Evolutionary conservation across 116 monocot species (phyloP).

Genomic region (Cymodocea nodosa): DNA sequence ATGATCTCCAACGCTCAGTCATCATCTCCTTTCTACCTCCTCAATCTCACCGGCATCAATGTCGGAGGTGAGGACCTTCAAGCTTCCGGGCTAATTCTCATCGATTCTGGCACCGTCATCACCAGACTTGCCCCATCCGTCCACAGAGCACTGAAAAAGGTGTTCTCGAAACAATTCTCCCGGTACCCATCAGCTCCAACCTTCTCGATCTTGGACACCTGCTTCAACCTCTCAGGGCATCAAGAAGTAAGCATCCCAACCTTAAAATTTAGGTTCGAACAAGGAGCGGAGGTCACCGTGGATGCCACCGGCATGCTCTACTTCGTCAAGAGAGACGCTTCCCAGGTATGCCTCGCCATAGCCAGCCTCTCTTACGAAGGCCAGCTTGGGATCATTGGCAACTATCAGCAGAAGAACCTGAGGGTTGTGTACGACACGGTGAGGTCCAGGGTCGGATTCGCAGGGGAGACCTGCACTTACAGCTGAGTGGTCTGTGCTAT

Average conservation of each 20-base stretch:
- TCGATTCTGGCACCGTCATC: slow-evolving; percentile 57
- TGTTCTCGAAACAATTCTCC: slow-evolving; percentile 40
- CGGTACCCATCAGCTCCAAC: slow-evolving; percentile 23
- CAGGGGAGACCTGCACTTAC: slow-evolving; percentile 32
- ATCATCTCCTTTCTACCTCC: slow-evolving; percentile 27
- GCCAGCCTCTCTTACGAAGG: slow-evolving; percentile 25
- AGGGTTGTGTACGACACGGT: slow-evolving; percentile 55
- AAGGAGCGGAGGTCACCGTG: no score
- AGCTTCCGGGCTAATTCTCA: slow-evolving; percentile 24
- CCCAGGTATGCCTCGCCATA: slow-evolving; percentile 30
- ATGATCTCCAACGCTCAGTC: slow-evolving; percentile 16
- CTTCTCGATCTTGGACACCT: slow-evolving; percentile 53
- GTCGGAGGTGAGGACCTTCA: slow-evolving; percentile 35
- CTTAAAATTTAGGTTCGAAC: no score
- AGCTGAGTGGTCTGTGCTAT: not conserved
- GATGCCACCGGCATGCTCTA: no score
- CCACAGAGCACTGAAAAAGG: slow-evolving; percentile 29
- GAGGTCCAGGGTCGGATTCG: slow-evolving; percentile 44
- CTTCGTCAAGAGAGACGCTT: slow-evolving; percentile 9
- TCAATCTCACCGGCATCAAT: slow-evolving; percentile 43
- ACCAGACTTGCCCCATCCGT: slow-evolving; percentile 40
- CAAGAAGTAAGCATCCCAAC: slow-evolving; percentile 22
- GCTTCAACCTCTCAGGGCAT: slow-evolving; percentile 36
- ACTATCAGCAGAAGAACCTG: slow-evolving; percentile 66
- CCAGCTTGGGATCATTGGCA: slow-evolving; percentile 41